Evolutionary conservation across 345 rosid species (phyloP).

Genomic region (Populus ilicifolia): DNA sequence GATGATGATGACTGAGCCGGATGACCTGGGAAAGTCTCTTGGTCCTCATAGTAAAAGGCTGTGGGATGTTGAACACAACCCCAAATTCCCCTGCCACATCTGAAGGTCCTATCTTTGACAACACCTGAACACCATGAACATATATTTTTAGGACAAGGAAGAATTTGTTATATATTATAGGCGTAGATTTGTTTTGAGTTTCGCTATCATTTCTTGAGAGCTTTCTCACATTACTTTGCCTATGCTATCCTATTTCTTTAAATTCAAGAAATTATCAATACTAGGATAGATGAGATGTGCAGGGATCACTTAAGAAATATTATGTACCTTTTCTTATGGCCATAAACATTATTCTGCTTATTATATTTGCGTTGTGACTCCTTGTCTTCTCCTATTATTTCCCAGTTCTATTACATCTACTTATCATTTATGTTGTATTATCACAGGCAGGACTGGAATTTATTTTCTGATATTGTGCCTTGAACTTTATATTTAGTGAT

Average conservation of each 20-base stretch:
- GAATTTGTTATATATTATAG: neutral
- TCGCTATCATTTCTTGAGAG: neutral
- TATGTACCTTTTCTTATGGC: neutral
- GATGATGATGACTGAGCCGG: conserved; percentile 67
- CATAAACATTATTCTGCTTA: neutral
- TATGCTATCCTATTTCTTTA: neutral
- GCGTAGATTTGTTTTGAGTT: neutral
- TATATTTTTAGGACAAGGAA: neutral
- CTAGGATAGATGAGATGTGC: neutral
- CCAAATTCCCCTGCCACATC: conserved; percentile 90
- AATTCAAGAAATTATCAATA: neutral
- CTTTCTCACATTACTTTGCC: neutral
- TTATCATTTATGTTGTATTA: neutral
- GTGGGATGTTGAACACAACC: conserved; percentile 85
- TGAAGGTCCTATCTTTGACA: conserved; percentile 62
- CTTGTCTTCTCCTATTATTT: neutral
- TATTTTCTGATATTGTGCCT: neutral
- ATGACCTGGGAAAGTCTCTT: conserved; percentile 84
- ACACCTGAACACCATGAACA: conserved; percentile 36
- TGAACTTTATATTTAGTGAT: neutral
- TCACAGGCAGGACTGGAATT: neutral
- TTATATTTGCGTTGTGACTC: neutral
- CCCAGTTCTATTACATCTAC: neutral
- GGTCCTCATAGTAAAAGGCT: conserved; percentile 74
- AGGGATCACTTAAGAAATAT: neutral